Evolutionary conservation across 2,329 filamentous ascomycete genomes (phyloP).

Genomic region (Colletotrichum tamarilloi): DNA sequence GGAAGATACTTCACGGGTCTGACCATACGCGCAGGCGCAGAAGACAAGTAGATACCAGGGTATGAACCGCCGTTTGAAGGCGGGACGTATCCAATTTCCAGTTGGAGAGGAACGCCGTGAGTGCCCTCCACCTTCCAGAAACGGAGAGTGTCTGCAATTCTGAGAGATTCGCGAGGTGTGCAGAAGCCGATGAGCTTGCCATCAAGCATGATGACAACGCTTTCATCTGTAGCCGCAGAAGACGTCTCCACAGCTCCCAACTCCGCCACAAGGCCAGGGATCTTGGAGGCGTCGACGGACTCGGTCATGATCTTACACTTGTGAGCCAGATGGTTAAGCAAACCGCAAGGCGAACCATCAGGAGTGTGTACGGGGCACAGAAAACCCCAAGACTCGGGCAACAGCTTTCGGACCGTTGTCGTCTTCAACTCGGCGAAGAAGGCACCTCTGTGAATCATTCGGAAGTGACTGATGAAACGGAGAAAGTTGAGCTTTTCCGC

Average conservation of each 20-base stretch:
- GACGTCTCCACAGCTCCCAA: conserved; percentile 83
- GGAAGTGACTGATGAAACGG: conserved; percentile 98
- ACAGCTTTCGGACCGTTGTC: conserved; percentile 92
- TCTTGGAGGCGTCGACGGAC: conserved; percentile 76
- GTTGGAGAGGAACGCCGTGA: conserved; percentile 81
- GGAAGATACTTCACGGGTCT: conserved; percentile 93
- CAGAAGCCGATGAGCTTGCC: conserved; percentile 93
- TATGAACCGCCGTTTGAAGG: conserved; percentile 93
- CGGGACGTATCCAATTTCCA: conserved; percentile 94
- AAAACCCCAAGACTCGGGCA: conserved; percentile 98
- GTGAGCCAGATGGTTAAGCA: conserved; percentile 94
- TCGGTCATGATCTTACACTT: conserved; percentile 91
- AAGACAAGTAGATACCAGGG: conserved; percentile 94
- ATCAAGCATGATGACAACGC: conserved; percentile 89
- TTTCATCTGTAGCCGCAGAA: conserved; percentile 83
- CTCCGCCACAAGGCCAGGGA: conserved; percentile 80
- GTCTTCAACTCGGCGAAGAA: conserved; percentile 99
- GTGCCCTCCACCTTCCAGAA: conserved; percentile 95
- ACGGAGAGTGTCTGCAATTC: conserved; percentile 86
- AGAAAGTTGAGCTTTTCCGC: conserved; percentile 99
- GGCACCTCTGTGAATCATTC: conserved; percentile 98
- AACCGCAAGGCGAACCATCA: conserved; percentile 92
- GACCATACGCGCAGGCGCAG: conserved; percentile 86
- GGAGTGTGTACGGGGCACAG: conserved; percentile 97
- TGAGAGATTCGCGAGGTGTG: conserved; percentile 81